Conservation (phyloP, 2,329 filamentous ascomycete genomes). For the Metarhizium sp. region DNA sequence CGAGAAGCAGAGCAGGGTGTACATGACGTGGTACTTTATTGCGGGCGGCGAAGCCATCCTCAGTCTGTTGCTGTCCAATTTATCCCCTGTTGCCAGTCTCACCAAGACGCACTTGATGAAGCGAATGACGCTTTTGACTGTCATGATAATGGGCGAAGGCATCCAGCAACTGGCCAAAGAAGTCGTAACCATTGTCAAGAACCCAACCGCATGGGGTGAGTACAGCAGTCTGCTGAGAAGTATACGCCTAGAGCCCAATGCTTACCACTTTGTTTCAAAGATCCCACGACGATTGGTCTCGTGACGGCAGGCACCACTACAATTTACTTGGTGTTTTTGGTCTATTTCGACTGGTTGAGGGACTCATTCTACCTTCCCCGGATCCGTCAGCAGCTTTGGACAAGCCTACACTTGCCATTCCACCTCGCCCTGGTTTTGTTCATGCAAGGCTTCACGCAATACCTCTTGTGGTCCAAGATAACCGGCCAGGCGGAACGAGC, state of each 20-base stretch:
- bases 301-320: slow-evolving; percentile 28
- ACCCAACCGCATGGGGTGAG: slow-evolving; percentile 30
- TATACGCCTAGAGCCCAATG: slow-evolving; percentile 2
- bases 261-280: background rate
- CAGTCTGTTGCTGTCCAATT: slow-evolving; percentile 42
- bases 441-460: slow-evolving; percentile 53
- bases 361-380: slow-evolving; percentile 44
- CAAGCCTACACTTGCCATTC: slow-evolving; percentile 50
- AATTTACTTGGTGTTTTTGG: slow-evolving; percentile 36
- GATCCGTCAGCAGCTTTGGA: slow-evolving; percentile 51
- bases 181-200: slow-evolving; percentile 40
- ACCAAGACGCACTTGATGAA: slow-evolving; percentile 54
- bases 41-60: slow-evolving; percentile 41
- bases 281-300: slow-evolving; percentile 27
- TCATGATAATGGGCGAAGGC: slow-evolving; percentile 59
- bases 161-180: slow-evolving; percentile 46
- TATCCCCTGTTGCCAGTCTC: slow-evolving; percentile 49
- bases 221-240: background rate
- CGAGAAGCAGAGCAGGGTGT: slow-evolving; percentile 23
- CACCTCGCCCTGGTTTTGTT: slow-evolving; percentile 54
- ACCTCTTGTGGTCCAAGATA: slow-evolving; percentile 36
- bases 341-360: slow-evolving; percentile 55
- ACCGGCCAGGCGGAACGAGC: background rate
- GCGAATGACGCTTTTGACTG: slow-evolving; percentile 52
- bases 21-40: slow-evolving; percentile 42